These are phyloP conservation scores for Lachancea thermotolerans DNA, from an alignment of 805 yeast species.

Conservation along the genomic window DNA sequence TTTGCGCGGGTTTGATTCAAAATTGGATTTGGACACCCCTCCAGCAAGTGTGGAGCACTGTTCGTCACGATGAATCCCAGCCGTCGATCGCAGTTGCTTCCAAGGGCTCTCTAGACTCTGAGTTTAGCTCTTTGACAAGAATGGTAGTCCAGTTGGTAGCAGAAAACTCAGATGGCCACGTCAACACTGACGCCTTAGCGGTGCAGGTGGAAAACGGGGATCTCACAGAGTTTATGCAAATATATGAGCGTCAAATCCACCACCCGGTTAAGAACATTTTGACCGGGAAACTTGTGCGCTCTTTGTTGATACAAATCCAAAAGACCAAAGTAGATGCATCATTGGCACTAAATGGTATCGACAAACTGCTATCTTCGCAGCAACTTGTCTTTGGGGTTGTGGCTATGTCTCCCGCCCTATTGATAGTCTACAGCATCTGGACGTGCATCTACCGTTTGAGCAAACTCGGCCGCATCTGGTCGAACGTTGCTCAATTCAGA, in stretches of 20 bases:
- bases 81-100: constrained; percentile 65
- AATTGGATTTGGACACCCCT: constrained; percentile 85
- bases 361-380: constrained; percentile 80
- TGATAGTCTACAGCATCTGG: constrained; percentile 46
- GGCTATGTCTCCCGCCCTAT: constrained; percentile 75
- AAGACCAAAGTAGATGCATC: constrained; percentile 95
- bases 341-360: constrained; percentile 84
- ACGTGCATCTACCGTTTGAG: constrained; percentile 28
- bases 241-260: constrained; percentile 70
- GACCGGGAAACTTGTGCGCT: constrained; percentile 66
- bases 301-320: constrained; percentile 85
- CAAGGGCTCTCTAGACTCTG: constrained; percentile 70
- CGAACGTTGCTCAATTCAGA: constrained; percentile 23
- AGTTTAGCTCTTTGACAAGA: constrained; percentile 71
- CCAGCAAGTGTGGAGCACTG: constrained; percentile 62
- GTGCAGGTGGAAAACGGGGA: constrained; percentile 63
- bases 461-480: constrained; percentile 23
- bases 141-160: constrained; percentile 63
- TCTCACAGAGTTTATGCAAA: constrained; percentile 67
- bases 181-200: constrained; percentile 26
- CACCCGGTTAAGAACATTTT: constrained; percentile 56
- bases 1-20: constrained; percentile 55
- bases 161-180: constrained; percentile 16
- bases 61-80: constrained; percentile 74
- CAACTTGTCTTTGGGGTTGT: constrained; percentile 90